Percentiles rank a stretch among this genome's conserved stretches.
Conservation (phyloP, 2,329 filamentous ascomycete genomes). For the Ceratocystis colombiana region DNA sequence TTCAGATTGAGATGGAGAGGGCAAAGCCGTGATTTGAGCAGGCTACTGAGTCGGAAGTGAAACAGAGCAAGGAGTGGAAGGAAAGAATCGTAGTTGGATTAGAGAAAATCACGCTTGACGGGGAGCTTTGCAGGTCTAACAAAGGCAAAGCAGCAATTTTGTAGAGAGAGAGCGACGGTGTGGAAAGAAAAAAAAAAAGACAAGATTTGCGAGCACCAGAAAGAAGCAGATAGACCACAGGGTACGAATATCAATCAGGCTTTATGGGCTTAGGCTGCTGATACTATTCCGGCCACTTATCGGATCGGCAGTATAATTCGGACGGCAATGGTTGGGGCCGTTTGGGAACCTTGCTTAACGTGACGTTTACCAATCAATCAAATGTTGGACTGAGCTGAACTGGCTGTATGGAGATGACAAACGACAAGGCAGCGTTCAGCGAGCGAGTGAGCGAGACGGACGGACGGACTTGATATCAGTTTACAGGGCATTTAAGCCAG, state of each 20-base stretch:
- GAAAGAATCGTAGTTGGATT: not conserved
- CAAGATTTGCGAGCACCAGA: not conserved
- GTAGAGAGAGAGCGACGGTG: not conserved
- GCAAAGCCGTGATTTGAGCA: not conserved
- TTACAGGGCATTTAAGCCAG: conserved; percentile 14
- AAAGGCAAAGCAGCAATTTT: not conserved
- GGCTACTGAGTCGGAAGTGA: not conserved
- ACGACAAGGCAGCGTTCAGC: not conserved
- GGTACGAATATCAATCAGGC: not conserved
- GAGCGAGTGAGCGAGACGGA: not conserved
- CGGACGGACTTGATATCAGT: not conserved
- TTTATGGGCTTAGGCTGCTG: too few relatives aligned
- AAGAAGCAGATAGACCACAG: not conserved
- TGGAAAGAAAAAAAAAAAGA: not conserved
- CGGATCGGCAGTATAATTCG: too few relatives aligned
- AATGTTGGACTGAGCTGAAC: not conserved
- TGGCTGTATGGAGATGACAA: too few relatives aligned
- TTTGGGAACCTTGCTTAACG: too few relatives aligned
- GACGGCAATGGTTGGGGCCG: too few relatives aligned
- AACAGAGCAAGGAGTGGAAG: not conserved
- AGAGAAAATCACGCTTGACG: not conserved
- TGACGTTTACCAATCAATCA: not conserved
- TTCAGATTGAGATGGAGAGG: not conserved
- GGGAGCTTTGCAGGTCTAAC: not conserved
- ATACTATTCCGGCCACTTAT: too few relatives aligned